Evolutionary conservation across 257 asterid species (phyloP), one percentile per base, ranked within the genome.

Genomic region (Euphrasia confusa): DNA sequence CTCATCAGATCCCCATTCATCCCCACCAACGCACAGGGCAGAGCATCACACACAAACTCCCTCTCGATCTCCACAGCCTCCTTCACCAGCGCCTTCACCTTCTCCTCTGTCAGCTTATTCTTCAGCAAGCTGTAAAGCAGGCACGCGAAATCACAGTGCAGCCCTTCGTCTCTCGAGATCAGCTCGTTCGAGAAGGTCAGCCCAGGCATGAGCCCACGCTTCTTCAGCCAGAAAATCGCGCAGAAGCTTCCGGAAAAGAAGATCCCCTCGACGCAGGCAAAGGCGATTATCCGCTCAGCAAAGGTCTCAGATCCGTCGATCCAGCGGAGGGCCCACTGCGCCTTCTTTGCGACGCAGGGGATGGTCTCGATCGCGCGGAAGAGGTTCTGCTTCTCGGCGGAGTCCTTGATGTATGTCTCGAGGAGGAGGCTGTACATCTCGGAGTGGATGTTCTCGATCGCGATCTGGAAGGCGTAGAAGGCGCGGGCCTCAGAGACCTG

Each of bases 401-500:
- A 70, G 33, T 87, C 93, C 67, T 84, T 87, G 12, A 87, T 82
- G 63, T 84, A 87, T 4, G 90, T 47, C 52, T 87, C 95, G n/a
- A 87, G 72, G 49, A 87, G 64, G 5, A 87, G 81, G 40, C 87
- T 81, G 33, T 86, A 87, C 95, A 87, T 87, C 83, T 92, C 99
- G 17, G 99, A 89, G 60, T 92, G 99, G 65, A 92, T 92, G 71
- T 92, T 92, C 45, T 92, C 96, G 37, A 92, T 89, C 5, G 99
- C 99, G 21, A 92, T 89, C 64, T 92, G 99, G 63, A 89, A 92
- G 0, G 96, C 97, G 42, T 92, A 92, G 63, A 92, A 92, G 17
- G 97, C 99, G 10, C 99, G 95, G 0, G 99, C 99, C 82, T 92
- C 99, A 1, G 99, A 75, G 55, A 92, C 55, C 71, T 92, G 96